These are phyloP conservation scores for Warburgia ugandensis DNA, from an alignment of 164 flowering plant species.

Conservation along the genomic window DNA sequence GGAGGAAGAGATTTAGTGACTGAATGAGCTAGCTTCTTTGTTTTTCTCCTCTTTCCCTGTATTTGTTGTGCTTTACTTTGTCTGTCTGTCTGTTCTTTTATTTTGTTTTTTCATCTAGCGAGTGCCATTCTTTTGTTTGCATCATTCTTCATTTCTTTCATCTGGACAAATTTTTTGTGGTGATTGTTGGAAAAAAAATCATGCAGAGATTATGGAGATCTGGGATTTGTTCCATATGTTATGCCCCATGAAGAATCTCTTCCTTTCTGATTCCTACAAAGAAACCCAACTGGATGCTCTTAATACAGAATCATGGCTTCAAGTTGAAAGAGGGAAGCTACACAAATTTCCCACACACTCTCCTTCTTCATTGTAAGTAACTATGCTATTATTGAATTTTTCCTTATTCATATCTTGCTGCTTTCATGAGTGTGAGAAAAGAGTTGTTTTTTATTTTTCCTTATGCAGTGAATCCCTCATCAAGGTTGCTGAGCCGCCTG, in stretches of 20 bases:
- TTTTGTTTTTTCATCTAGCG: not conserved
- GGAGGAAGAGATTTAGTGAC: too few species aligned
- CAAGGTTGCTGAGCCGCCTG: conserved; percentile 80
- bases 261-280: conserved; percentile 75
- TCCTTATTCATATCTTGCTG: not conserved
- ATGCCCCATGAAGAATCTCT: conserved; percentile 84
- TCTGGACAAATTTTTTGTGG: not conserved
- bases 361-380: conserved; percentile 76
- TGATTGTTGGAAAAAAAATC: conserved; percentile 6
- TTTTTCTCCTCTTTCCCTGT: too few species aligned
- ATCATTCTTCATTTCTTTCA: not conserved
- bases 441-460: conserved; percentile 2
- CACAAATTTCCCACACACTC: conserved; percentile 45
- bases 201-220: conserved; percentile 75
- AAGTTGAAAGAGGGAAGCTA: conserved; percentile 98
- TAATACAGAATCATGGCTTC: conserved; percentile 97
- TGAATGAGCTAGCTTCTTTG: too few species aligned
- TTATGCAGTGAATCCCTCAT: conserved; percentile 76
- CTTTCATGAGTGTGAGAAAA: conserved; percentile 3
- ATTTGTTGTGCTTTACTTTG: conserved; percentile 10
- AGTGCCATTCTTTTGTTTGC: not conserved
- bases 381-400: not conserved
- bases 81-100: conserved; percentile 19
- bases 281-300: conserved; percentile 69
- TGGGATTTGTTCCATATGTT: conserved; percentile 62